Evolutionary conservation across 129 eudicot genomes (phyloP).

Genomic region (Saussurea involucrata): DNA sequence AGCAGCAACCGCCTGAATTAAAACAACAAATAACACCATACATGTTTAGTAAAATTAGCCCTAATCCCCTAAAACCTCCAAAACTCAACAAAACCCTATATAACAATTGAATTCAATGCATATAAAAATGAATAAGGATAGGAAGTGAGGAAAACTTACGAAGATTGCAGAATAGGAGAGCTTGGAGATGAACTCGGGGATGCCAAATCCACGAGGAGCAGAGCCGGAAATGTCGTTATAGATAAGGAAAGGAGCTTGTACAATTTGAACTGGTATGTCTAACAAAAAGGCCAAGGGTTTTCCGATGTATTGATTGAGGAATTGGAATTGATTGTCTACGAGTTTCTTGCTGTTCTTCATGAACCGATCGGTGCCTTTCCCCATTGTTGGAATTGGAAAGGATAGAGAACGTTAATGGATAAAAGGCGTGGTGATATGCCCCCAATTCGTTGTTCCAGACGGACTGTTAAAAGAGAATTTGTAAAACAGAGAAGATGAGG

Average conservation of each 20-base stretch:
- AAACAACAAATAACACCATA: constrained; percentile 4
- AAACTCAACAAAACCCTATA: constrained; percentile 4
- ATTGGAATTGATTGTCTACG: constrained; percentile 30
- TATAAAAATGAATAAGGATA: not conserved
- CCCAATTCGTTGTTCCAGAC: too few species aligned
- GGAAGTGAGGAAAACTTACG: constrained; percentile 35
- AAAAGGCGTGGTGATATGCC: constrained; percentile 7
- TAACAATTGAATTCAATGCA: not conserved
- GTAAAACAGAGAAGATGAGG: too few species aligned
- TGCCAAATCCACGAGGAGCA: constrained; percentile 92
- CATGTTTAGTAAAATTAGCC: too few species aligned
- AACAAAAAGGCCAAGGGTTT: constrained; percentile 44
- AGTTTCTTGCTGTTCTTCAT: constrained; percentile 28
- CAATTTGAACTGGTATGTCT: constrained; percentile 56
- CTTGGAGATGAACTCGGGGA: constrained; percentile 83
- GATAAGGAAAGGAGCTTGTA: constrained; percentile 64
- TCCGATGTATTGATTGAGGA: constrained; percentile 45
- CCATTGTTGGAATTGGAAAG: constrained; percentile 25
- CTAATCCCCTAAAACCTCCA: not conserved
- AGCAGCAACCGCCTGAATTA: constrained; percentile 77
- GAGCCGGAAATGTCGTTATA: constrained; percentile 64
- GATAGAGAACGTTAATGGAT: constrained; percentile 7
- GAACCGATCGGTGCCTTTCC: constrained; percentile 41
- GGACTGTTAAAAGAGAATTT: too few species aligned
- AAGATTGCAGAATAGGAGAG: constrained; percentile 66